Percentiles rank a stretch among this genome's conserved stretches.
Conservation (phyloP, 2,329 filamentous ascomycete genomes). For the Lizonia empirigonia region DNA sequence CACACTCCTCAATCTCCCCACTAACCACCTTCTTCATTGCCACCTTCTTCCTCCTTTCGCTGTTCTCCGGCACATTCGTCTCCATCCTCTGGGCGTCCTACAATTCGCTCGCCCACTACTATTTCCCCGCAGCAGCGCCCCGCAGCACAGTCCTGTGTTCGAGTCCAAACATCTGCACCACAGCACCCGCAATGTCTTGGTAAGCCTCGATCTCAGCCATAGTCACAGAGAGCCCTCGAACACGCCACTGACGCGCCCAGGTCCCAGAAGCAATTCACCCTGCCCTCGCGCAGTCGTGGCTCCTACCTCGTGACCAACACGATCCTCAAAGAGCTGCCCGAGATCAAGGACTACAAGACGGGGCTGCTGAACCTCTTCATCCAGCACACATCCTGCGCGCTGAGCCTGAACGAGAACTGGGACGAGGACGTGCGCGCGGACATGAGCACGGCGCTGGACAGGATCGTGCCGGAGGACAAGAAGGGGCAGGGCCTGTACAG, state of each 20-base stretch:
- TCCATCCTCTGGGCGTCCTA: slow-evolving; percentile 48
- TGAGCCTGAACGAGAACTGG: slow-evolving; percentile 92
- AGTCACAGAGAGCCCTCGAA: no score
- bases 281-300: slow-evolving; percentile 78
- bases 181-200: slow-evolving; percentile 40
- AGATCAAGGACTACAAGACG: slow-evolving; percentile 81
- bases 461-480: slow-evolving; percentile 81
- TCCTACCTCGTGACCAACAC: slow-evolving; percentile 88
- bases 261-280: slow-evolving; percentile 80
- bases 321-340: slow-evolving; percentile 73
- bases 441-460: slow-evolving; percentile 92
- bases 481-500: slow-evolving; percentile 67
- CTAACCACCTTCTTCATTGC: slow-evolving; percentile 54
- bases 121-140: slow-evolving; percentile 21
- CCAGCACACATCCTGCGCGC: slow-evolving; percentile 91
- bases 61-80: slow-evolving; percentile 57
- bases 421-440: slow-evolving; percentile 85
- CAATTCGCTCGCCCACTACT: slow-evolving; percentile 33
- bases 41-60: slow-evolving; percentile 55
- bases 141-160: slow-evolving; percentile 32
- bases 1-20: slow-evolving; percentile 38
- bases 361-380: slow-evolving; percentile 79
- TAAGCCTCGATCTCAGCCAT: slow-evolving; percentile 19
- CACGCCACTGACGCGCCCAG: slow-evolving; percentile 14
- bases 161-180: slow-evolving; percentile 36